Percentiles rank a stretch among this genome's conserved stretches.
Conservation (phyloP, 2,329 filamentous ascomycete genomes). For the Fusarium sp. region DNA sequence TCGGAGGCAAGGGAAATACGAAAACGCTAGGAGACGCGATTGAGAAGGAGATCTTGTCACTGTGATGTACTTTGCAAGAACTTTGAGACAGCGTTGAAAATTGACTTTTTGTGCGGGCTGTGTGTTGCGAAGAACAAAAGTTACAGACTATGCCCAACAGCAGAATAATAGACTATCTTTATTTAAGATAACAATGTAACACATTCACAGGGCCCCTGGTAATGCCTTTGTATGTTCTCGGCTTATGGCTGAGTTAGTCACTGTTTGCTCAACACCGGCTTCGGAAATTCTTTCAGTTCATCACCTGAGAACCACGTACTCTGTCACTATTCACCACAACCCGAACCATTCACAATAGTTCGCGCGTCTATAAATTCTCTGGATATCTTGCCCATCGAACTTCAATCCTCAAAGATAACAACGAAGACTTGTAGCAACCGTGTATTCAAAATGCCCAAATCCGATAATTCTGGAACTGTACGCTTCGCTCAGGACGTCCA, state of each 20-base stretch:
- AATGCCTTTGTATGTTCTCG: background rate
- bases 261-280: too few relatives aligned
- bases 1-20: conserved; percentile 50
- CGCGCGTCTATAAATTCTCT: background rate
- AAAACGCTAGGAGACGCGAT: conserved; percentile 40
- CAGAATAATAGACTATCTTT: too few relatives aligned
- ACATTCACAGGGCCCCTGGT: too few relatives aligned
- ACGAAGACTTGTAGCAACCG: background rate
- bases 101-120: too few relatives aligned
- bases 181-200: background rate
- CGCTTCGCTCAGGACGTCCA: background rate
- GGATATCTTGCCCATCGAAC: background rate
- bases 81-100: too few relatives aligned
- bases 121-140: too few relatives aligned
- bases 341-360: background rate
- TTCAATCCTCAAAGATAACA: background rate
- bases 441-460: background rate
- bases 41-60: conserved; percentile 32
- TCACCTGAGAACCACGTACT: background rate
- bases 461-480: background rate
- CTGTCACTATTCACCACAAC: background rate
- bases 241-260: background rate
- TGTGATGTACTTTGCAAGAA: background rate
- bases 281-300: too few relatives aligned
- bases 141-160: too few relatives aligned